Base-by-base conservation (phyloP, 306 rosid species). In the Dalbergia cultrata region DNA sequence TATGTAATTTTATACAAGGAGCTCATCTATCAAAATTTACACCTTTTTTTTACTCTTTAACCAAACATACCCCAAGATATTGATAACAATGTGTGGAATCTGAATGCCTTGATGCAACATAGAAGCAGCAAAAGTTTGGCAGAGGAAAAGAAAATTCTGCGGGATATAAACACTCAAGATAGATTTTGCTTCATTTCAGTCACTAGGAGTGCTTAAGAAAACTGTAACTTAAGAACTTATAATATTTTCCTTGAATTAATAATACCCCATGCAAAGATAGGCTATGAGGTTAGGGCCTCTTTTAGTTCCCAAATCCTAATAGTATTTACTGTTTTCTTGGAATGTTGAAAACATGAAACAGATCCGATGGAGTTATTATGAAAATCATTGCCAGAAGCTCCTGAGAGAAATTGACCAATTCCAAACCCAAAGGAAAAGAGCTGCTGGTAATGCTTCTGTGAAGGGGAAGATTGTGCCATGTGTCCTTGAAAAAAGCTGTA, bases 41-140 rank as follows among this genome's bases (percentile, higher is more conserved):
- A n/a, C n/a, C n/a, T n/a, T n/a, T n/a, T n/a, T n/a, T n/a, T n/a
- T n/a, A n/a, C n/a, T n/a, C n/a, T 34, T 34, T 34, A 34, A n/a
- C n/a, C 39, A 34, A 34, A 9, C 1, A 9, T 69, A 9, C 43
- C 35, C 39, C 56, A 34, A 2, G 3, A 34, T 34, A 5, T 34
- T 67, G 9, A 41, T 13, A 62, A 22, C 45, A 41, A 67, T 67
- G 35, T 39, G 63, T 21, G 75, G 66, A 13, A 53, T 16, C 26
- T 67, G 81, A 81, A 75, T 67, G 41, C 19, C 13, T 21, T 81
- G 76, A 45, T 81, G 64, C 70, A 52, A 56, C 80, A 81, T 66
- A 63, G 70, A 5, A 66, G 54, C 44, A 74, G n/a, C n/a, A n/a
- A 44, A 74, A 81, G 8, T 67, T 67, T 74, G 56, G 69, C 60